Conservation (phyloP, 2,329 filamentous ascomycete species). For the Stenocarpella maydis region DNA sequence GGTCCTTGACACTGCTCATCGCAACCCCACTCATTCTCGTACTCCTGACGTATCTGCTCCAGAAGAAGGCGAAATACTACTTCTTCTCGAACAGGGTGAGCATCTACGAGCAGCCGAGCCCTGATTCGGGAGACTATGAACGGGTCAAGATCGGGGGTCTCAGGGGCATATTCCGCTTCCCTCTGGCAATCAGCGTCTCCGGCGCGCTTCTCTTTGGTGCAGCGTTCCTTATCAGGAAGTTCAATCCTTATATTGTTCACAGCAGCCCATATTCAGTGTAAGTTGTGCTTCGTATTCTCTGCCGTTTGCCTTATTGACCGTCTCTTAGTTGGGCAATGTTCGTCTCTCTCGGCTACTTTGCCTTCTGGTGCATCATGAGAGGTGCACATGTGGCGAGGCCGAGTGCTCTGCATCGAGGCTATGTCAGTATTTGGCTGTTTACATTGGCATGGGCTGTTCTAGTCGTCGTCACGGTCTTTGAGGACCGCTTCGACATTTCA, state of each 20-base stretch:
- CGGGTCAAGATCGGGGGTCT: slow-evolving; percentile 74
- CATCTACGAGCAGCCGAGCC: slow-evolving; percentile 64
- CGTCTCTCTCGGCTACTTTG: slow-evolving; percentile 79
- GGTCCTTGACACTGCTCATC: slow-evolving; percentile 84
- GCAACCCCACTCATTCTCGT: slow-evolving; percentile 79
- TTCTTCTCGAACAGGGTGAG: slow-evolving; percentile 73
- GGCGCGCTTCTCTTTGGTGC: slow-evolving; percentile 74
- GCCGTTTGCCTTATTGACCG: slow-evolving; percentile 33
- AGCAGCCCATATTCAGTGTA: slow-evolving; percentile 83
- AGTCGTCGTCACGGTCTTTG: slow-evolving; percentile 76
- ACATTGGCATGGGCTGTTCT: slow-evolving; percentile 76
- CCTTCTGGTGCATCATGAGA: slow-evolving; percentile 83
- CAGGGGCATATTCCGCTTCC: slow-evolving; percentile 85
- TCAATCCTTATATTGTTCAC: slow-evolving; percentile 92
- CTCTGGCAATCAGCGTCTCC: slow-evolving; percentile 75
- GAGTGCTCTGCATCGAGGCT: slow-evolving; percentile 84
- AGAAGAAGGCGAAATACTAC: slow-evolving; percentile 83
- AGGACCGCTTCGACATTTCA: slow-evolving; percentile 75
- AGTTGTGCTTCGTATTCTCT: slow-evolving; percentile 37
- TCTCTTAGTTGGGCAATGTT: slow-evolving; percentile 78
- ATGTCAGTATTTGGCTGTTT: slow-evolving; percentile 86
- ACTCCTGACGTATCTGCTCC: slow-evolving; percentile 72
- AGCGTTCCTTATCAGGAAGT: slow-evolving; percentile 78
- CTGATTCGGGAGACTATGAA: slow-evolving; percentile 52
- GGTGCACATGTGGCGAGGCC: slow-evolving; percentile 83